Base-by-base conservation (phyloP, 305 asterid genomes). In the Fraxinus xanthoxyloides region DNA sequence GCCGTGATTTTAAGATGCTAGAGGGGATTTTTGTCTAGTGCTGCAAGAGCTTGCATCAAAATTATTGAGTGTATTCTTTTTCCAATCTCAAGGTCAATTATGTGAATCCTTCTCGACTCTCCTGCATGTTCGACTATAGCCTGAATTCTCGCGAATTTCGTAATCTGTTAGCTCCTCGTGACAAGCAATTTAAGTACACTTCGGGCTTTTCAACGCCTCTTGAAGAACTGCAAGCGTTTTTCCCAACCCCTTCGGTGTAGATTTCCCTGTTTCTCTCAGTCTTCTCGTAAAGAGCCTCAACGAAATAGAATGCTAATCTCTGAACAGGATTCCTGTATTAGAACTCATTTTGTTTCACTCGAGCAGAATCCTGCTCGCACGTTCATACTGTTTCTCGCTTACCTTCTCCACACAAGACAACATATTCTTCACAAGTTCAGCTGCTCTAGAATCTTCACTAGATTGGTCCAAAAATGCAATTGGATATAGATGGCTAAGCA, bases 311-410 rank as follows among this genome's bases (percentile, higher is more conserved):
- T 54, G 77, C 81, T 36, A 79, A 19, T 24, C 90, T 81, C 81
- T 87, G 84, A 17, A 86, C 75, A 4, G 84, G 79, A 38, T 74
- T 84, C 17, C 87, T 92, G 12, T 23, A 17, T 80, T 78, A 3
- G 79, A 84, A 61, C 87, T 80, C 78, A 48, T 72, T 61, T 77
- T 65, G 0, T 88, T 84, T 75, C 91, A 90, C 72, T 83, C 83
- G 3, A 82, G 83, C 76, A 91, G 80, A 54, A 81, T 77, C 28
- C 78, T 36, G 43, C 10, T 36, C 10, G 43, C 43, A 12, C 43
- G 12, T 36, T 7, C 43, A 36, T 40, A 40, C 51, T 40, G 15
- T 4, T 40, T 40, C 51, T 40, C 2, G 51, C 51, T 40, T 40
- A 40, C 51, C 15, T 9, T 40, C 12, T 36, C 43, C 51, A 40